Evolutionary conservation across 768 basidiomycete genomes (phyloP), one percentile per base, ranked within the genome.

Genomic region (Termitomyces titanicus): DNA sequence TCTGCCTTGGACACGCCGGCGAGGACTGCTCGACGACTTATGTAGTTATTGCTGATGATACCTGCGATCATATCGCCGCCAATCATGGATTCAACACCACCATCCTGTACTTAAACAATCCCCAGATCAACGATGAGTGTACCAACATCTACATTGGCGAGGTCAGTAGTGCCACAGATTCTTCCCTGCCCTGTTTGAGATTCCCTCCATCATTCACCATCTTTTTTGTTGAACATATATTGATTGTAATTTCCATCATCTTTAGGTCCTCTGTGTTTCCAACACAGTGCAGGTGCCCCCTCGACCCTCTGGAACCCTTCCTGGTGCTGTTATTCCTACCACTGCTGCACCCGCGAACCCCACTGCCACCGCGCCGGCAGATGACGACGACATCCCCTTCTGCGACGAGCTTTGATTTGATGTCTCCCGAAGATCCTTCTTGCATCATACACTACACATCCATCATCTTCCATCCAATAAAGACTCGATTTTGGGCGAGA

Each of bases 111-210:
- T 15, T 59, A 55, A 91, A 92, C 81, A 93, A 93, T 80, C 90
- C 88, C 18, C 84, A 90, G 68, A 76, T 92, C 61, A 59, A 82
- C 62, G 2, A 44, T 0, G 72, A 66, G 0, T 88, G 83, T 69
- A 70, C 61, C 60, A 91, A 91, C 74, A 74, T 92, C 67, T 89
- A 90, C 70, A 64, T 86, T 54, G 88, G 85, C 64, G 86, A 91
- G 81, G 89, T 90, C 47, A 53, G 78, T 73, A 42, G 46, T 25
- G 20, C 34, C 33, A 25, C n/a, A 5, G 13, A 11, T 9, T 35
- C 22, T 17, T 33, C 1, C 15, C 10, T 4, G 17, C 31, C 31
- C 13, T 33, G 5, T 22, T 35, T 24, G 10, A 9, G 3, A 17
- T 27, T 34, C 52, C 12, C 46, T 2, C 40, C 42, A 46, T 12